Evolutionary conservation across 768 basidiomycete genomes (phyloP).

Genomic region (Lentinula detonsa): DNA sequence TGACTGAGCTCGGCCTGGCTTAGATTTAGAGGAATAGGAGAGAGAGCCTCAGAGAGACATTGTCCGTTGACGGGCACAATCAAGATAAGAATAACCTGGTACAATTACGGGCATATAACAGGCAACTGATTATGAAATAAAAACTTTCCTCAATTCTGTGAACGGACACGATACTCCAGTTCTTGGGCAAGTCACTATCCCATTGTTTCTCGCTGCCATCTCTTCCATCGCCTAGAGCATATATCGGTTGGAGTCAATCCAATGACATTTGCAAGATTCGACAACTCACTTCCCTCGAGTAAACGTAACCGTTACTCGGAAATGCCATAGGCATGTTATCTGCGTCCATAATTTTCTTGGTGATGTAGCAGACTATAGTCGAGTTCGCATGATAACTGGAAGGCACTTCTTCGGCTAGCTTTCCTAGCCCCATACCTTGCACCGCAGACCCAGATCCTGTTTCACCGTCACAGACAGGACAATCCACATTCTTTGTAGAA

Average conservation of each 20-base stretch:
- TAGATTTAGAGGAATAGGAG: too few species aligned
- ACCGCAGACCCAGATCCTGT: constrained; percentile 20
- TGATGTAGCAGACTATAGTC: constrained; percentile 88
- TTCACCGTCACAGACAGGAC: constrained; percentile 81
- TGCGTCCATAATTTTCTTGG: constrained; percentile 91
- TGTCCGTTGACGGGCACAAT: too few species aligned
- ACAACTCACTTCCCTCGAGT: constrained; percentile 77
- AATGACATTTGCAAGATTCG: neutral
- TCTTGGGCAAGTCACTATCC: constrained; percentile 79
- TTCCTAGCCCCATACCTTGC: constrained; percentile 51
- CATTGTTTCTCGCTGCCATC: constrained; percentile 78
- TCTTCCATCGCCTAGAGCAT: constrained; percentile 72
- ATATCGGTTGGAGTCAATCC: constrained; percentile 12
- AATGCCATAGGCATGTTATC: constrained; percentile 91
- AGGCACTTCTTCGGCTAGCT: constrained; percentile 81
- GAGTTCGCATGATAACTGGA: constrained; percentile 93
- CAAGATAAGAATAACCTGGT: too few species aligned
- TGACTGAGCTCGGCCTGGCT: neutral
- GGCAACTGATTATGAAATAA: constrained; percentile 56
- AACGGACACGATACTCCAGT: constrained; percentile 63
- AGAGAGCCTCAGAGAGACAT: neutral
- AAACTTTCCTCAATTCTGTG: constrained; percentile 75
- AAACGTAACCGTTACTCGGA: constrained; percentile 78
- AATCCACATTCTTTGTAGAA: constrained; percentile 69
- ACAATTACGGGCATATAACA: neutral